These are phyloP conservation scores for Purshia tridentata DNA, from an alignment of 306 rosid genomes.

Conservation along the genomic window DNA sequence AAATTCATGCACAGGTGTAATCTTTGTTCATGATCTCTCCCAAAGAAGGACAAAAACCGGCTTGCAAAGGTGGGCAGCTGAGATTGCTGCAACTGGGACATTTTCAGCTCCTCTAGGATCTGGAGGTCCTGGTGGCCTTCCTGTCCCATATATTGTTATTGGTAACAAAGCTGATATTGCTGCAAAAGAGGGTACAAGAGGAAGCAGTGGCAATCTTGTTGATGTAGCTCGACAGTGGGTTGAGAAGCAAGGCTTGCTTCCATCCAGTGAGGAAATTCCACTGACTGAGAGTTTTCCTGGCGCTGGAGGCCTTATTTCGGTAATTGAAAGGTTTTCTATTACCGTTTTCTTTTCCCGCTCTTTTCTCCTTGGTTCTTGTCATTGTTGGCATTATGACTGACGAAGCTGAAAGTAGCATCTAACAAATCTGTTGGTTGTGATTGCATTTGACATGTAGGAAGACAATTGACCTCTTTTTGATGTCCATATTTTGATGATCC, in stretches of 20 bases:
- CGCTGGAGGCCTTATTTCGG: conserved; percentile 76
- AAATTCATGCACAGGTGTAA: conserved; percentile 68
- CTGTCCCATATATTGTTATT: conserved; percentile 83
- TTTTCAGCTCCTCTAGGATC: conserved; percentile 96
- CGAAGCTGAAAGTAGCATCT: neutral
- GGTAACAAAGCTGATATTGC: conserved; percentile 97
- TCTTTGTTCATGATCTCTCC: conserved; percentile 98
- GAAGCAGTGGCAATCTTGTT: conserved; percentile 97
- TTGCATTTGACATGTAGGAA: neutral
- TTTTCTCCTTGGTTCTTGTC: neutral
- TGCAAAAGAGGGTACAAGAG: conserved; percentile 86
- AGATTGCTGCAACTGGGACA: conserved; percentile 83
- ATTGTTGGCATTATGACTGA: neutral
- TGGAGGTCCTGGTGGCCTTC: conserved; percentile 95
- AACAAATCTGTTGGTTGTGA: neutral
- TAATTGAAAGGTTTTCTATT: conserved; percentile 32
- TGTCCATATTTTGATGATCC: no score
- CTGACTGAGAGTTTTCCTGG: conserved; percentile 92
- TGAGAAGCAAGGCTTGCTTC: conserved; percentile 97
- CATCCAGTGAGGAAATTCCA: conserved; percentile 96
- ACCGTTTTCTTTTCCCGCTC: neutral
- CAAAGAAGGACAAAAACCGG: conserved; percentile 92
- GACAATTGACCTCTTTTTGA: neutral
- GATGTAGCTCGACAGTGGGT: conserved; percentile 99
- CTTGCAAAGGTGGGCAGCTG: conserved; percentile 95